Evolutionary conservation across 441 rosid genomes (phyloP).

Genomic region (Bocquillonia castaneifolia): DNA sequence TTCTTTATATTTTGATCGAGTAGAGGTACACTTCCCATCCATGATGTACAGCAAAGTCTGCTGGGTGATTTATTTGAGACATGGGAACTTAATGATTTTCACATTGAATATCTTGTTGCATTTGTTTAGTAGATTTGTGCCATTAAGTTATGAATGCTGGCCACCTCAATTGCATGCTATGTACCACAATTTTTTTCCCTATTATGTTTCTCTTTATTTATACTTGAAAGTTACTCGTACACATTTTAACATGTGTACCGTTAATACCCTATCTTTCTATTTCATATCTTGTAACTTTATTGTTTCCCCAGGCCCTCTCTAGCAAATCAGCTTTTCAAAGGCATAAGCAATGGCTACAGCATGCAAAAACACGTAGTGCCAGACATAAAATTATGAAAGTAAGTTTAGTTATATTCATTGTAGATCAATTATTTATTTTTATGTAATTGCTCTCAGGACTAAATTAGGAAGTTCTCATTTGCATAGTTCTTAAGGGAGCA

Average conservation of each 20-base stretch:
- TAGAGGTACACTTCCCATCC: background rate
- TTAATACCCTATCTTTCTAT: background rate
- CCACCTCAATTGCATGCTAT: background rate
- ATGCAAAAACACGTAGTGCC: slow-evolving; percentile 95
- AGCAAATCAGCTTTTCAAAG: slow-evolving; percentile 92
- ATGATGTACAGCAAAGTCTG: background rate
- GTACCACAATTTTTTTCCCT: background rate
- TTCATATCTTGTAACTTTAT: slow-evolving; percentile 6
- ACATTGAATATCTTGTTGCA: background rate
- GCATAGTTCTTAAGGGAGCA: slow-evolving; percentile 85
- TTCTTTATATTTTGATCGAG: background rate
- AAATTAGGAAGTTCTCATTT: slow-evolving; percentile 22
- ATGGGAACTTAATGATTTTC: background rate
- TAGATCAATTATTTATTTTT: background rate
- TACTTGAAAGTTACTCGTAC: slow-evolving; percentile 9
- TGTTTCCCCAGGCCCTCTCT: slow-evolving; percentile 61
- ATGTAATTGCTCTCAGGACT: slow-evolving; percentile 4
- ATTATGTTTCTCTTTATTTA: background rate
- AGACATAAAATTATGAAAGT: slow-evolving; percentile 97
- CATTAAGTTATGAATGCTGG: slow-evolving; percentile 1
- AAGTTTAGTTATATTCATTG: slow-evolving; percentile 20
- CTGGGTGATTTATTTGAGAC: background rate
- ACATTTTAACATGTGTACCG: background rate
- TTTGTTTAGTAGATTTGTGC: background rate
- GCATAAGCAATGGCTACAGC: slow-evolving; percentile 93